Conservation (phyloP, 176 grass and related monocot species). For the Miscanthus lutarioriparius region DNA sequence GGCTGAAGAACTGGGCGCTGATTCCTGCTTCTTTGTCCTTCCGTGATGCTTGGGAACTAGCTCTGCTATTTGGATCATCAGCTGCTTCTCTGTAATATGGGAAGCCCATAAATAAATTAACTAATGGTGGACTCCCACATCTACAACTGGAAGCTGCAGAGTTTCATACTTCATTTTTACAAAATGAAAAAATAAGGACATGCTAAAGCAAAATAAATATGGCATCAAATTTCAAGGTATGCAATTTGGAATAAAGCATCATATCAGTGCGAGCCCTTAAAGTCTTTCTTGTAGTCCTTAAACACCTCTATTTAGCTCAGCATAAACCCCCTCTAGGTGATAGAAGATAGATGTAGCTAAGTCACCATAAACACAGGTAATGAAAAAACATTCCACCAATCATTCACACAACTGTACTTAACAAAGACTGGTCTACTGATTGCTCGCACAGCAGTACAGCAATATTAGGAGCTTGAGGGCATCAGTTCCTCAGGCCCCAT, state of each 20-base stretch:
- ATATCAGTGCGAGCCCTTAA: background rate
- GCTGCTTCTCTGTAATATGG: constrained; percentile 67
- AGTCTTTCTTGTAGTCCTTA: background rate
- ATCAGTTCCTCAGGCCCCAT: too few relatives aligned
- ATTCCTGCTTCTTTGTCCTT: constrained; percentile 87
- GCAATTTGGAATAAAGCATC: background rate
- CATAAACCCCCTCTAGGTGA: background rate
- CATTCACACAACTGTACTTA: background rate
- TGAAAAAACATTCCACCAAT: background rate
- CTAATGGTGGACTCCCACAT: background rate
- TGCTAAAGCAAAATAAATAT: background rate
- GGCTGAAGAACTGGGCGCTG: constrained; percentile 32
- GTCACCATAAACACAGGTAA: background rate
- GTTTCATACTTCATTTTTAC: background rate
- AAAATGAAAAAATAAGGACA: background rate
- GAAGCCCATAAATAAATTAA: background rate
- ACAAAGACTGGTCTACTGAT: background rate
- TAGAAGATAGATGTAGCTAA: background rate
- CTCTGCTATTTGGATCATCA: constrained; percentile 84
- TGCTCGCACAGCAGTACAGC: background rate
- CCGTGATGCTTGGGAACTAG: constrained; percentile 92
- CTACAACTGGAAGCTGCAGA: background rate
- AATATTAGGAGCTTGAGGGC: background rate
- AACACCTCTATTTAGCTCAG: background rate
- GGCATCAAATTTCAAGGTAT: background rate